phyloP scores from a whole-genome alignment of 805 yeast genomes.

The Metschnikowia dekortorum region DNA sequence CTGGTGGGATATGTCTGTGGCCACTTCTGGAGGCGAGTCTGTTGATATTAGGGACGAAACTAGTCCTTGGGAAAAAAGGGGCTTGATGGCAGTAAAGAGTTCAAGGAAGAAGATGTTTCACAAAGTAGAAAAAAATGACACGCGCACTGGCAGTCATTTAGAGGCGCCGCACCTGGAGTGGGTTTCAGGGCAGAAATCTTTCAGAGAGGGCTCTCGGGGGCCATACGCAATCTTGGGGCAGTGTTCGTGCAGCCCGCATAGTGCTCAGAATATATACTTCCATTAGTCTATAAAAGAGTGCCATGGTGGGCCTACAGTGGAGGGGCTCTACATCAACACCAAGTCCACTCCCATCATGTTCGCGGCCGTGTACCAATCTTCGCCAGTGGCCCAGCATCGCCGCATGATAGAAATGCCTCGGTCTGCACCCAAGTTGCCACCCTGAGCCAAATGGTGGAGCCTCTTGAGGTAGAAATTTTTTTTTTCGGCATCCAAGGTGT shows the following conservation, averaged over 20 bases:
- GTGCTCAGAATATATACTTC: background rate
- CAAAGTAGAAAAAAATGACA: conserved; percentile 2
- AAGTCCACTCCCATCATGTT: conserved; percentile 38
- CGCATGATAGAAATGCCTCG: conserved; percentile 46
- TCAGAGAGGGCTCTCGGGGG: background rate
- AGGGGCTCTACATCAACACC: conserved; percentile 35
- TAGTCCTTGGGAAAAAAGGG: background rate
- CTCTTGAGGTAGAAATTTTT: conserved; percentile 37
- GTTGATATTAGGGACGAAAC: background rate
- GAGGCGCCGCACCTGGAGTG: background rate
- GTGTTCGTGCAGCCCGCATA: no score
- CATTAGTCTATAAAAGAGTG: background rate
- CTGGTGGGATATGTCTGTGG: background rate
- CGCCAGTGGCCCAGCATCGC: conserved; percentile 50
- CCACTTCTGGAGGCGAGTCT: background rate
- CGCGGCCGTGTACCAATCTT: conserved; percentile 50
- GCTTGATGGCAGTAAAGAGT: background rate
- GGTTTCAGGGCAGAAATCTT: background rate
- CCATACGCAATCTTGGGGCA: no score
- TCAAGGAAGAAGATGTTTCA: background rate
- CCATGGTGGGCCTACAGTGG: background rate
- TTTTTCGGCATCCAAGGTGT: conserved; percentile 35
- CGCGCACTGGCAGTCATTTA: conserved; percentile 16
- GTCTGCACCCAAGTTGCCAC: conserved; percentile 42
- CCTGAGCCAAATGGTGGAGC: conserved; percentile 36